Evolutionary conservation across 169 alveolate genomes (phyloP).

Genomic region (Cryptosporidium sp.): DNA sequence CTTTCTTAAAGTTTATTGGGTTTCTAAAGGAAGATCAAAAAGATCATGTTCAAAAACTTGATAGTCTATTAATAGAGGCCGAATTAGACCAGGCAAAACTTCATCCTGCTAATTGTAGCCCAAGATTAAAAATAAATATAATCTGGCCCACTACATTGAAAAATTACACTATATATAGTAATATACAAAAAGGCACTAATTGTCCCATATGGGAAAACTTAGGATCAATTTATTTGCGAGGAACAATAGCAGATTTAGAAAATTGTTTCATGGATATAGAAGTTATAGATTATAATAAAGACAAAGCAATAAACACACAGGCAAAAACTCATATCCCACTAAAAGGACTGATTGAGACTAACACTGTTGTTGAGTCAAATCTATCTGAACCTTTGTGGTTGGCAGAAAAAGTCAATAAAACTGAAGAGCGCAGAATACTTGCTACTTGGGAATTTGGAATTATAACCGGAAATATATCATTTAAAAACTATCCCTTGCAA

Average conservation of each 20-base stretch:
- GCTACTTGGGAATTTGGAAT: slow-evolving; percentile 70
- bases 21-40: neutral
- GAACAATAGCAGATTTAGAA: slow-evolving; percentile 84
- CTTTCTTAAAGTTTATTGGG: slow-evolving; percentile 27
- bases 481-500: slow-evolving; percentile 54
- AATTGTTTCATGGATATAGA: slow-evolving; percentile 82
- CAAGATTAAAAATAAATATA: slow-evolving; percentile 36
- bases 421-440: slow-evolving; percentile 25
- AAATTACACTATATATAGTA: slow-evolving; percentile 30
- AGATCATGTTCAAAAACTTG: slow-evolving; percentile 17
- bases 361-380: slow-evolving; percentile 45
- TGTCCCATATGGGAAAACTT: slow-evolving; percentile 85
- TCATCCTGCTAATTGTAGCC: slow-evolving; percentile 68
- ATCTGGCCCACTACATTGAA: slow-evolving; percentile 44
- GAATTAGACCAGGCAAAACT: slow-evolving; percentile 53
- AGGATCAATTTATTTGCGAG: slow-evolving; percentile 85
- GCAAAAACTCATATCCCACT: slow-evolving; percentile 73
- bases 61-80: slow-evolving; percentile 39
- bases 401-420: slow-evolving; percentile 5
- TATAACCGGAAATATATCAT: slow-evolving; percentile 59
- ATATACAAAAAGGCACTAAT: slow-evolving; percentile 52
- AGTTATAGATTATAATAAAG: slow-evolving; percentile 79
- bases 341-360: slow-evolving; percentile 60
- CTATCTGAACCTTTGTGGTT: slow-evolving; percentile 62
- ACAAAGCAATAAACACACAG: slow-evolving; percentile 14